Base-by-base conservation (phyloP, 805 yeast genomes). In the Tetrapisispora fleetii region DNA sequence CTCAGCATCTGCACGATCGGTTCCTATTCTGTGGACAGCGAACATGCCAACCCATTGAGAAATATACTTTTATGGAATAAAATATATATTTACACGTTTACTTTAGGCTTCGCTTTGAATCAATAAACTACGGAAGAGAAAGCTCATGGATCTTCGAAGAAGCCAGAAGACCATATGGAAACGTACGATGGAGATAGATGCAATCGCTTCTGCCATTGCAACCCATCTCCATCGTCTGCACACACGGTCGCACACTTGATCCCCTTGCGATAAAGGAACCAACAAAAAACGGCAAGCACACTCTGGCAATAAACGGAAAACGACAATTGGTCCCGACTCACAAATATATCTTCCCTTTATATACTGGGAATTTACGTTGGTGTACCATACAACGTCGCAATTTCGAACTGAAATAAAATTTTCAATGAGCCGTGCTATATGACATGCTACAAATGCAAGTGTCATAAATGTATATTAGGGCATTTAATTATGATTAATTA, bases 61-160 rank as follows among this genome's bases (percentile, higher is more conserved):
- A 37, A 43, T 43, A 37, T 33, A n/a, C 17, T 17, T 18, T 17
- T 18, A 37, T 17, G 18, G 18, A 6, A 17, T 30, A 35, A 33
- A 24, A 24, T 24, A 24, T 11, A 17, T 19, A 39, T 32, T 37
- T 48, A 16, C 56, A 45, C 52, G 45, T 49, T 63, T 53, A 48
- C 35, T 68, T 47, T 67, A 58, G 72, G 73, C 75, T 63, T 70
- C 75, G 72, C 72, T 71, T 71, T 71, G 75, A 71, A 70, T 69
- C 70, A 64, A 55, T 62, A 63, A 55, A 60, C 70, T 71, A 71
- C 65, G 48, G 54, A 52, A 53, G 49, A 39, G 56, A 59, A 64
- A 64, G 64, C 57, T 54, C 56, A 65, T 51, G 68, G 67, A 70
- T 70, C 75, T 71, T 71, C 75, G 75, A 71, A 68, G 74, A 70